phyloP scores from a whole-genome alignment of 495 filamentous ascomycete species.

The Penicillium coffeae region DNA sequence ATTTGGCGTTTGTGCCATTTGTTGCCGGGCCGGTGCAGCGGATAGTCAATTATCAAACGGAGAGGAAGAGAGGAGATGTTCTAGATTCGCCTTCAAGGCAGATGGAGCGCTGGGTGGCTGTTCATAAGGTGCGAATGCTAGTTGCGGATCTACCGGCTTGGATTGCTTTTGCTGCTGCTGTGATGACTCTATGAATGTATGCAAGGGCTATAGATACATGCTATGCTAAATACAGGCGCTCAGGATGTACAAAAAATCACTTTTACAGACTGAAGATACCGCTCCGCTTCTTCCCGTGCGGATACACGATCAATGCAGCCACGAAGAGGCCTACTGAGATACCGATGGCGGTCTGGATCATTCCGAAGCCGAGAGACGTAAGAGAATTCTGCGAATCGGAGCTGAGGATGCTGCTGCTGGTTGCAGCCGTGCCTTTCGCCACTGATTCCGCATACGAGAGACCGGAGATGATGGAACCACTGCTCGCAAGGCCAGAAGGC shows the following conservation, averaged over 20 bases:
- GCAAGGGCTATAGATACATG: too few relatives aligned
- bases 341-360: slow-evolving; percentile 85
- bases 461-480: slow-evolving; percentile 75
- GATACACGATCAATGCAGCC: slow-evolving; percentile 78
- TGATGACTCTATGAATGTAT: slow-evolving; percentile 7
- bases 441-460: slow-evolving; percentile 72
- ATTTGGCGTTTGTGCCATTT: slow-evolving; percentile 20
- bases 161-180: slow-evolving; percentile 4
- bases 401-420: slow-evolving; percentile 1
- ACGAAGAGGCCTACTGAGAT: slow-evolving; percentile 84
- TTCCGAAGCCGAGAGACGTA: slow-evolving; percentile 53
- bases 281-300: slow-evolving; percentile 73
- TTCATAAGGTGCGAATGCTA: slow-evolving; percentile 17
- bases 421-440: slow-evolving; percentile 13
- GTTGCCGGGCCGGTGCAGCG: slow-evolving; percentile 14
- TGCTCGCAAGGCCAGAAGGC: slow-evolving; percentile 76
- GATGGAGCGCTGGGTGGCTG: slow-evolving; percentile 18
- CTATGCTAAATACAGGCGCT: too few relatives aligned
- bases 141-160: not conserved
- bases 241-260: too few relatives aligned
- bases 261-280: slow-evolving; percentile 74
- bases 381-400: slow-evolving; percentile 15
- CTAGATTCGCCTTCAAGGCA: not conserved
- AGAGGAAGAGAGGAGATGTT: not conserved
- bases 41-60: slow-evolving; percentile 10